phyloP scores from a whole-genome alignment of 345 rosid genomes.

The Populus euphratica region DNA sequence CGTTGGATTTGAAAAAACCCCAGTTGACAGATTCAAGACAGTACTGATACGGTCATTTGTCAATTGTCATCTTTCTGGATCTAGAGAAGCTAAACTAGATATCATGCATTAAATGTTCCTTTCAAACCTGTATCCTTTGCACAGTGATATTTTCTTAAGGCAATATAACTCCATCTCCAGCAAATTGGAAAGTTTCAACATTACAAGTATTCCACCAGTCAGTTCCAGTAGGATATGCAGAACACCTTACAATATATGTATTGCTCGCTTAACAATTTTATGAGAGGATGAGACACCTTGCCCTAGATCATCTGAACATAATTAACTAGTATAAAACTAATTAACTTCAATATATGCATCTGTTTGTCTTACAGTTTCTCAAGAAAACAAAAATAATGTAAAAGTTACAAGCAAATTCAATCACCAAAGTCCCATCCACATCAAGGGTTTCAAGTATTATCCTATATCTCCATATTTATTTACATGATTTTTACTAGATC shows the following conservation, averaged over 20 bases:
- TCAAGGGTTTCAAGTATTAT: background rate
- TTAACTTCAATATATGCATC: background rate
- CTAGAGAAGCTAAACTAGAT: no score
- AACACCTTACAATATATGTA: background rate
- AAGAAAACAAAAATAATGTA: background rate
- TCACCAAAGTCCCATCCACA: background rate
- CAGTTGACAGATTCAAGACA: background rate
- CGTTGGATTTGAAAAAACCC: background rate
- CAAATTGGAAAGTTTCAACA: background rate
- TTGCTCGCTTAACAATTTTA: background rate
- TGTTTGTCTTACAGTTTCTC: background rate
- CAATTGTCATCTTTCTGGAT: no score
- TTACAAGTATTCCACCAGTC: background rate
- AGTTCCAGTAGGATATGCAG: background rate
- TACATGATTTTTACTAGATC: background rate
- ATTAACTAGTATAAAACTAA: no score
- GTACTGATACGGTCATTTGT: background rate
- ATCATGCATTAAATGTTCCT: no score
- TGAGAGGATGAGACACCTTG: background rate
- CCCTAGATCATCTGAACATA: background rate
- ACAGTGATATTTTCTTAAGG: no score
- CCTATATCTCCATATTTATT: background rate
- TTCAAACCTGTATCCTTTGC: no score
- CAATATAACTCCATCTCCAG: no score
- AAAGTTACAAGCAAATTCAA: background rate